Conservation (phyloP, 441 rosid species). For the Sinapis alba region DNA sequence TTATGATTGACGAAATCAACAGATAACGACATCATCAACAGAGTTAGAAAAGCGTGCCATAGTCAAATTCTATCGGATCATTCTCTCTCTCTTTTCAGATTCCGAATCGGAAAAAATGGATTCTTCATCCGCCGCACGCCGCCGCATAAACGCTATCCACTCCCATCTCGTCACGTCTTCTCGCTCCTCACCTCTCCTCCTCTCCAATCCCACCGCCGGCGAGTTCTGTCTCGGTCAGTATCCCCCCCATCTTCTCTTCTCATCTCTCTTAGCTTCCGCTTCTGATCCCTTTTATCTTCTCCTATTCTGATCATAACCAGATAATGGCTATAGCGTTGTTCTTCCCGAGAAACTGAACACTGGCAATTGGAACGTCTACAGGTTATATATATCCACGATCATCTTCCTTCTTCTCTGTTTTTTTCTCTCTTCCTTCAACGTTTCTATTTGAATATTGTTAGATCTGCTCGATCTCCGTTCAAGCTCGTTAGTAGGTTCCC, state of each 20-base stretch:
- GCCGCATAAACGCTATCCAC: slow-evolving; percentile 73
- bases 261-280: background rate
- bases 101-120: slow-evolving; percentile 46
- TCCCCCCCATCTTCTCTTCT: background rate
- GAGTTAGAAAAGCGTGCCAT: slow-evolving; percentile 41
- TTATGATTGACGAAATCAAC: slow-evolving; percentile 34
- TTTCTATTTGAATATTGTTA: slow-evolving; percentile 33
- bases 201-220: slow-evolving; percentile 64
- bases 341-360: slow-evolving; percentile 94
- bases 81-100: slow-evolving; percentile 6
- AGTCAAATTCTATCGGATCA: slow-evolving; percentile 16
- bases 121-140: slow-evolving; percentile 59
- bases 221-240: slow-evolving; percentile 73
- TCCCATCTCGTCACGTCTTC: slow-evolving; percentile 60
- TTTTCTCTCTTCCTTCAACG: background rate
- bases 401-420: background rate
- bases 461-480: slow-evolving; percentile 86
- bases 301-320: slow-evolving; percentile 46
- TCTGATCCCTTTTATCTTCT: background rate
- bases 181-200: slow-evolving; percentile 53
- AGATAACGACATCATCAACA: slow-evolving; percentile 9
- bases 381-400: slow-evolving; percentile 46
- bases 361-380: slow-evolving; percentile 95
- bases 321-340: slow-evolving; percentile 85
- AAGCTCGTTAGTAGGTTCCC: slow-evolving; percentile 79